These are phyloP conservation scores for Solanum bukasovii DNA, from an alignment of 257 asterid species.

Conservation along the genomic window DNA sequence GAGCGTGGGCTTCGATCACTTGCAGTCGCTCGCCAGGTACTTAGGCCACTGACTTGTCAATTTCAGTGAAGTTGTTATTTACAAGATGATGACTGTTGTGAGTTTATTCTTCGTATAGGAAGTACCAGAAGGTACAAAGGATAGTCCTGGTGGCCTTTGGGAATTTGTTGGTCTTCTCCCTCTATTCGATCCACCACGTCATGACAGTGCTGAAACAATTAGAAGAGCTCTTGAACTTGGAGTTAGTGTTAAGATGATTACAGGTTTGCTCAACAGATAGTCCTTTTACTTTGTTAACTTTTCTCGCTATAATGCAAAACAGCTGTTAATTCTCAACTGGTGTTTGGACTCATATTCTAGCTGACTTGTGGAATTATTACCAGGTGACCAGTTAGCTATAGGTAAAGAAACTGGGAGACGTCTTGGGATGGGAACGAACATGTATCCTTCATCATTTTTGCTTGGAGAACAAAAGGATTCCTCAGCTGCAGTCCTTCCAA, in stretches of 20 bases:
- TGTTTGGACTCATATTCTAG: neutral
- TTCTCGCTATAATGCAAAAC: neutral
- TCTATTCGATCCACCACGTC: conserved; percentile 63
- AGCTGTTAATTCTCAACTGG: neutral
- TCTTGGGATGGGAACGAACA: conserved; percentile 64
- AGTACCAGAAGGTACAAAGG: conserved; percentile 48
- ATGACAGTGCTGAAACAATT: conserved; percentile 61
- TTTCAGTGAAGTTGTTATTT: neutral
- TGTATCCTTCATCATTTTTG: conserved; percentile 54
- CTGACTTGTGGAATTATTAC: neutral
- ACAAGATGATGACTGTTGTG: neutral
- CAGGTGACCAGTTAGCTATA: conserved; percentile 57
- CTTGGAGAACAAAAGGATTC: conserved; percentile 42
- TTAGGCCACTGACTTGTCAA: neutral
- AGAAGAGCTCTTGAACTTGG: conserved; percentile 60
- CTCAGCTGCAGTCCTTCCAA: conserved; percentile 33
- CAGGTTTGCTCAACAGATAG: conserved; percentile 19
- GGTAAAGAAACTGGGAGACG: conserved; percentile 55
- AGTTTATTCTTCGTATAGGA: conserved; percentile 14
- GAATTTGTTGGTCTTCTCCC: conserved; percentile 67
- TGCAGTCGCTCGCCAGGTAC: conserved; percentile 50
- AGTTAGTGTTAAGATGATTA: conserved; percentile 63
- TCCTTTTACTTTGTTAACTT: neutral
- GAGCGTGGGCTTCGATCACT: conserved; percentile 64
- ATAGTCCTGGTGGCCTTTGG: conserved; percentile 53